Conservation (phyloP, 371 early-diverging fungal genomes). For the Mucor velutinosus region DNA sequence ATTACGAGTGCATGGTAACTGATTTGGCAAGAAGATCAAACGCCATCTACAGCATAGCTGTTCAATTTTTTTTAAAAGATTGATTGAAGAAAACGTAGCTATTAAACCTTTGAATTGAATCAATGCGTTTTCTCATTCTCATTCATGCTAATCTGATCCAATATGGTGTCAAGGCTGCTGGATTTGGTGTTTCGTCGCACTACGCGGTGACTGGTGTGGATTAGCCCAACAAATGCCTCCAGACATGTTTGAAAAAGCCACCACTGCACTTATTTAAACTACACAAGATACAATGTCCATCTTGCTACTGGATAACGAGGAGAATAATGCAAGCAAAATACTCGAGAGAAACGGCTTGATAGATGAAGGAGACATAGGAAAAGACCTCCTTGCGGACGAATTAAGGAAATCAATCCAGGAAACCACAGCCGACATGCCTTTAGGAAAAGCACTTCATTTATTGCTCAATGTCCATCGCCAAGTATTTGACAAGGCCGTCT, state of each 20-base stretch:
- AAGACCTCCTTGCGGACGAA: neutral
- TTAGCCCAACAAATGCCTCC: too few relatives aligned
- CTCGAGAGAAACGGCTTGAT: neutral
- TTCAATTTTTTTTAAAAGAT: too few relatives aligned
- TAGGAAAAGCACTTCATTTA: conserved; percentile 21
- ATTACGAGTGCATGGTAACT: too few relatives aligned
- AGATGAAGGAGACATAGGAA: neutral
- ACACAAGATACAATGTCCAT: neutral
- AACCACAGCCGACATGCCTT: conserved; percentile 6
- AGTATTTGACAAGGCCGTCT: conserved; percentile 17
- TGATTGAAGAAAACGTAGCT: too few relatives aligned
- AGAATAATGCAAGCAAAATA: neutral
- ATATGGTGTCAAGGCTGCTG: neutral
- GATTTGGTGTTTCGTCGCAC: neutral
- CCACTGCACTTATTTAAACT: neutral
- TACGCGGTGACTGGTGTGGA: neutral
- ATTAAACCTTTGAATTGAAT: too few relatives aligned
- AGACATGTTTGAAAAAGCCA: neutral
- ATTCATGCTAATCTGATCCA: too few relatives aligned
- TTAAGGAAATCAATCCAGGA: conserved; percentile 5
- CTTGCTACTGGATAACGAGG: neutral
- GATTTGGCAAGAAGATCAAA: too few relatives aligned
- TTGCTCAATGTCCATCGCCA: conserved; percentile 13
- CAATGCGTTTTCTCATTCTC: too few relatives aligned
- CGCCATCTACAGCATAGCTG: too few relatives aligned